Base-by-base conservation (phyloP, 345 rosid genomes). In the Acer negundo region DNA sequence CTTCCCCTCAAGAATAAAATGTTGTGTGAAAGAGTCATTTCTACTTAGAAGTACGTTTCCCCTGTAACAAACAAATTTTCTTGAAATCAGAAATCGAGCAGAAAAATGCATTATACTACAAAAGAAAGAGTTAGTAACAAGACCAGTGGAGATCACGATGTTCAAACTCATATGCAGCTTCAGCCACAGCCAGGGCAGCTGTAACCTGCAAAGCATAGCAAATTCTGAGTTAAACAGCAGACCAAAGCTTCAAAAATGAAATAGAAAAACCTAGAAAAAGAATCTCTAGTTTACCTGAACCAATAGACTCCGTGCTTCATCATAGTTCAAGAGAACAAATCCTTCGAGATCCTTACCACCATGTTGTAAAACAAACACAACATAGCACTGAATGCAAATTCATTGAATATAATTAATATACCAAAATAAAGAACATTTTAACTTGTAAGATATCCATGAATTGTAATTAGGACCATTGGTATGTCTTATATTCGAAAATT, bases 331-430 rank as follows among this genome's bases (percentile, higher is more conserved):
- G 65, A 96, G 90, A 53, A 94, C 97, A 75, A 96, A 96, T 82
- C 91, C 84, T 85, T 96, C 99, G 72, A 96, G 97, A 89, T 96
- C 97, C 83, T 91, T 88, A 26, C 99, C 99, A 17, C 99, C 99
- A 80, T 96, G 99, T 86, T 89, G 92, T 72, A 96, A 82, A 78
- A 94, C 94, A 86, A 96, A 94, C 75, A 92, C 92, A 28, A 94
- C 89, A 78, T 89, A 92, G 74, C 95, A 78, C 99, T 96, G 90
- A 79, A 80, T 65, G 68, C 61, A 86, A 69, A 69, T 75, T 64
- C 74, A 73, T 67, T 69, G 78, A 17, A 17, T 68, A 47, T 62
- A 53, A 74, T 80, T 56, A 78, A 75, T 44, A 67, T 61, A 40
- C 59, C 31, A 63, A 73, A 10, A 78, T 35, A 59, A 11, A 67